Percentiles rank a stretch among this genome's conserved stretches.
phyloP scores from a whole-genome alignment of 164 flowering plant genomes.

The Chloranthus sessilifolius region DNA sequence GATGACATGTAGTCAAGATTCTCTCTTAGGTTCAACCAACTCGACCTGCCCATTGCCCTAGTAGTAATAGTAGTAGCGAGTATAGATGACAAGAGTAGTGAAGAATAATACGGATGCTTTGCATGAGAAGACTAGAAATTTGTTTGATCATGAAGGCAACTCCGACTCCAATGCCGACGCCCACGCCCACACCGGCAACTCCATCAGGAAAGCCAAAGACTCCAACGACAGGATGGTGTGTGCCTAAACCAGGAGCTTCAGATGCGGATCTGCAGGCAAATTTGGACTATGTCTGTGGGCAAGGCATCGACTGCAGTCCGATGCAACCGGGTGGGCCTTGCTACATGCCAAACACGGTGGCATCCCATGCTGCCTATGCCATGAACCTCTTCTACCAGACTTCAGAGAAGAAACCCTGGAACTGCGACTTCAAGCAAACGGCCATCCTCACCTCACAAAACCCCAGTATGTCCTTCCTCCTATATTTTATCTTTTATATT shows the following conservation, averaged over 20 bases:
- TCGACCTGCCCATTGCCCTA: no score
- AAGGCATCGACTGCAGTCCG: constrained; percentile 56
- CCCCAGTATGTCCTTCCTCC: no score
- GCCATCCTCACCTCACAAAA: constrained; percentile 54
- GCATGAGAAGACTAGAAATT: no score
- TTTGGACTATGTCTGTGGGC: constrained; percentile 76
- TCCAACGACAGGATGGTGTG: constrained; percentile 62
- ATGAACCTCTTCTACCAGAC: constrained; percentile 79
- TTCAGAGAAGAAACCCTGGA: constrained; percentile 53
- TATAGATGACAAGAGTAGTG: no score
- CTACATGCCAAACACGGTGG: constrained; percentile 59
- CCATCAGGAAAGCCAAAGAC: constrained; percentile 28
- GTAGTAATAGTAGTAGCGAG: no score
- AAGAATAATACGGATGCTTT: no score
- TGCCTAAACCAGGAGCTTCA: constrained; percentile 57
- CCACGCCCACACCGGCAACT: constrained; percentile 22
- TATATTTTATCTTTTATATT: no score
- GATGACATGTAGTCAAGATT: no score
- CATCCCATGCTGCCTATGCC: constrained; percentile 79
- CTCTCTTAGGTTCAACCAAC: no score
- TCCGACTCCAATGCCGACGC: no score
- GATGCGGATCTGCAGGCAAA: constrained; percentile 59
- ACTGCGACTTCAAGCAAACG: constrained; percentile 73
- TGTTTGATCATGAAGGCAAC: no score
- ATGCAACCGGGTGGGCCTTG: constrained; percentile 80